Conservation (phyloP, 108 stramenopile species). For the Schizochytrium sp. region DNA sequence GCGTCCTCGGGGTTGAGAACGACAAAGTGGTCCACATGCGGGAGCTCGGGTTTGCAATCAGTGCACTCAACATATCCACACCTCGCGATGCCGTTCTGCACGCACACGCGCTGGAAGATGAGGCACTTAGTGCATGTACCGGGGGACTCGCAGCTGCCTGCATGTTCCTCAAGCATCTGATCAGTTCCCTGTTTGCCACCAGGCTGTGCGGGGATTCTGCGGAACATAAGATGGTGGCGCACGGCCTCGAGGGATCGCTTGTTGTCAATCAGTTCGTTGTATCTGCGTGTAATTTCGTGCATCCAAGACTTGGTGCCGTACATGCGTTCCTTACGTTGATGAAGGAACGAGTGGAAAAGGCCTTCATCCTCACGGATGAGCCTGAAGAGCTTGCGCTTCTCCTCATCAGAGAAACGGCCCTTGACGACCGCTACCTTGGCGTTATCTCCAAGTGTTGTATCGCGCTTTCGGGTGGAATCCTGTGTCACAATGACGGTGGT, state of each 20-base stretch:
- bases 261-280: constrained; percentile 4
- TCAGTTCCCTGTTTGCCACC: constrained; percentile 30
- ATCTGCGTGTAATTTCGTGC: constrained; percentile 49
- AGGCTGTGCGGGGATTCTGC: background rate
- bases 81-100: constrained; percentile 7
- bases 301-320: constrained; percentile 58
- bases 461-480: constrained; percentile 15
- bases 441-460: background rate
- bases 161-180: constrained; percentile 10
- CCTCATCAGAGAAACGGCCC: constrained; percentile 55
- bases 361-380: constrained; percentile 48
- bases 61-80: constrained; percentile 27
- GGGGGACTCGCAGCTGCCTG: constrained; percentile 12
- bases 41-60: background rate
- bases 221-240: constrained; percentile 59
- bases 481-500: background rate
- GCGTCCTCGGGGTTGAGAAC: constrained; percentile 21
- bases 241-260: constrained; percentile 55
- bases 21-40: constrained; percentile 50
- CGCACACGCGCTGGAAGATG: constrained; percentile 56
- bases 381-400: constrained; percentile 1
- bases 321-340: constrained; percentile 60
- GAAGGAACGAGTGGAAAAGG: constrained; percentile 56
- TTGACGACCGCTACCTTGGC: background rate
- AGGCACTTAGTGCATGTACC: constrained; percentile 59